Evolutionary conservation across 2,329 filamentous ascomycete species (phyloP).

Genomic region (Colletotrichum plurivorum): DNA sequence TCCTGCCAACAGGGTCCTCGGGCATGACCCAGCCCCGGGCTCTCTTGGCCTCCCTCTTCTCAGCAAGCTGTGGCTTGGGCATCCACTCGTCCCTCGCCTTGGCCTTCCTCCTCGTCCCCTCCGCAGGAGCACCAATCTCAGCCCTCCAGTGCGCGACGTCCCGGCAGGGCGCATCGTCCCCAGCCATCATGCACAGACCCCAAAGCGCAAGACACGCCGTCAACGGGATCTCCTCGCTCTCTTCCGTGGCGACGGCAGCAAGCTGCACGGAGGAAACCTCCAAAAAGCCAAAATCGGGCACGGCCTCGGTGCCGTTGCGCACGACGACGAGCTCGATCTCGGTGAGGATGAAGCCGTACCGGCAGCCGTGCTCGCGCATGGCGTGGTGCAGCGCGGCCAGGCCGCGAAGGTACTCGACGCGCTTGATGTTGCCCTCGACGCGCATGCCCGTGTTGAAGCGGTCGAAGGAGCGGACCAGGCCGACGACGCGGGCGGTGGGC

Average conservation of each 20-base stretch:
- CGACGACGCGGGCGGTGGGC: constrained; percentile 74
- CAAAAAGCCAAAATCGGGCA: constrained; percentile 89
- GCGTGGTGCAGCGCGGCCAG: constrained; percentile 88
- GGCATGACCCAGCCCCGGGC: constrained; percentile 82
- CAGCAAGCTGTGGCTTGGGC: constrained; percentile 78
- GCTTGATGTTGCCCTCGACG: constrained; percentile 83
- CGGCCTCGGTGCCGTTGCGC: constrained; percentile 79
- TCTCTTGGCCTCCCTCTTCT: constrained; percentile 84
- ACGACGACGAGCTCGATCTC: constrained; percentile 96
- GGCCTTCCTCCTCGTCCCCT: constrained; percentile 79
- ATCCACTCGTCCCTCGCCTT: constrained; percentile 82
- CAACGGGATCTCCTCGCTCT: constrained; percentile 61
- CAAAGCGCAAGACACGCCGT: constrained; percentile 83
- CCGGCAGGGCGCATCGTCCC: constrained; percentile 62
- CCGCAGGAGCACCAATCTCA: constrained; percentile 82
- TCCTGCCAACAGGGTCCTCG: constrained; percentile 79
- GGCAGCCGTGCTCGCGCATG: constrained; percentile 93
- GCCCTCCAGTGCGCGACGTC: constrained; percentile 75
- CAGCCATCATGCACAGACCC: constrained; percentile 81
- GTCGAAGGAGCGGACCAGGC: constrained; percentile 92
- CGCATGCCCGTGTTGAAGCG: constrained; percentile 97
- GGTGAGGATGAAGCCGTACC: constrained; percentile 96
- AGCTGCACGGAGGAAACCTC: constrained; percentile 78
- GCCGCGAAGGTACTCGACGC: constrained; percentile 89
- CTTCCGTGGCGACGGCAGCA: constrained; percentile 54